Evolutionary conservation across 73 alveolate genomes (phyloP).

Genomic region (Paramecium biaurelia): DNA sequence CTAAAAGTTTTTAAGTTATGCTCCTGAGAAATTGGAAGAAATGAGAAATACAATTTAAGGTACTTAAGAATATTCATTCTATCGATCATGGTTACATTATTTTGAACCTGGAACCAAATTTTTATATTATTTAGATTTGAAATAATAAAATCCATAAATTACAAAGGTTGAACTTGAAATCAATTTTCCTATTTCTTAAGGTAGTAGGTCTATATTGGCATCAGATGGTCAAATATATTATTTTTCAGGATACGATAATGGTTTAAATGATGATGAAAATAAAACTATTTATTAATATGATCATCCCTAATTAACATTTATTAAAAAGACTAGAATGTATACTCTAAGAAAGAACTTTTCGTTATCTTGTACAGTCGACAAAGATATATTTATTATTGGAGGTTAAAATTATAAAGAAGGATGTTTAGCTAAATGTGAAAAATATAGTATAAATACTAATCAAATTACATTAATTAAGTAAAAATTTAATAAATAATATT

Average conservation of each 20-base stretch:
- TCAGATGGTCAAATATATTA: neutral
- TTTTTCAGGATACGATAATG: constrained; percentile 15
- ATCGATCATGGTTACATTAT: constrained; percentile 21
- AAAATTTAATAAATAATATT: neutral
- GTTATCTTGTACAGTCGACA: neutral
- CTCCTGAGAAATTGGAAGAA: neutral
- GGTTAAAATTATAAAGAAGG: constrained; percentile 52
- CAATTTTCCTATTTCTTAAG: neutral
- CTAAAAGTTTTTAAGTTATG: neutral
- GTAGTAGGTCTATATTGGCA: constrained; percentile 15
- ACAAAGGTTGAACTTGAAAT: neutral
- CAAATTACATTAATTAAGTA: neutral
- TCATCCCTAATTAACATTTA: neutral
- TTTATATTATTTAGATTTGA: neutral
- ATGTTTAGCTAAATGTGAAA: constrained; percentile 37
- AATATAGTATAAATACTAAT: neutral
- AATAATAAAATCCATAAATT: neutral
- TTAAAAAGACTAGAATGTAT: neutral
- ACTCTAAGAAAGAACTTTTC: constrained; percentile 29
- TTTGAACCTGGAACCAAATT: constrained; percentile 44
- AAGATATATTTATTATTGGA: constrained; percentile 13
- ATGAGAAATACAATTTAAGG: neutral
- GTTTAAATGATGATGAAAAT: neutral
- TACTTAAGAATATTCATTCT: neutral
- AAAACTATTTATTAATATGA: constrained; percentile 2